phyloP scores from a whole-genome alignment of 2,329 filamentous ascomycete genomes.

The Pseudophaeomoniella oleicola region DNA sequence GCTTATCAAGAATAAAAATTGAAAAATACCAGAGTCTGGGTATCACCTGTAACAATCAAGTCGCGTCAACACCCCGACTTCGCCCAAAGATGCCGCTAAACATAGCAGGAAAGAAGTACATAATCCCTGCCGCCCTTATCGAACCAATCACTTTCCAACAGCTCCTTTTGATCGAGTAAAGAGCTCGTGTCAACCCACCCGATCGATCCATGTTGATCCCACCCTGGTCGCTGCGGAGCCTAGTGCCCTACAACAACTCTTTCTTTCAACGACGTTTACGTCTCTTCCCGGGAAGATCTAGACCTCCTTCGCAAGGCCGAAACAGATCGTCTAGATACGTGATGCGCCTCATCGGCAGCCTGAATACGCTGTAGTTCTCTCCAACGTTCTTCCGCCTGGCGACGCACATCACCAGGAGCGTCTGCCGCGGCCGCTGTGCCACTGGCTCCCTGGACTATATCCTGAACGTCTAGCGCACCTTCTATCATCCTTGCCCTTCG shows the following conservation, averaged over 20 bases:
- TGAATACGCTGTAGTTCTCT: not conserved
- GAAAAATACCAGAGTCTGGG: no score
- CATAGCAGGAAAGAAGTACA: conserved; percentile 1
- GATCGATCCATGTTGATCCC: no score
- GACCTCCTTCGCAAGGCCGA: not conserved
- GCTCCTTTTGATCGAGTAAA: not conserved
- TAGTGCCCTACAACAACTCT: no score
- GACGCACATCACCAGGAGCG: not conserved
- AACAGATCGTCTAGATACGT: not conserved
- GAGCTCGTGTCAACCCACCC: not conserved
- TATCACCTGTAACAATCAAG: no score
- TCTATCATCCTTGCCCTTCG: conserved; percentile 14
- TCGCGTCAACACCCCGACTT: no score
- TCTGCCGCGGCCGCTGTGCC: not conserved
- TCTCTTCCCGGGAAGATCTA: not conserved
- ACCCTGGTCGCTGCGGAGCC: no score
- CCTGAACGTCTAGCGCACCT: conserved; percentile 7
- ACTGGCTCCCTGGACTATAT: conserved; percentile 3
- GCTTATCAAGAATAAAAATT: no score
- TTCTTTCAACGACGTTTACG: no score
- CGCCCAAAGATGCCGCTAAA: conserved; percentile 3
- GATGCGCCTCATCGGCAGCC: not conserved
- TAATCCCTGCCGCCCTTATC: not conserved
- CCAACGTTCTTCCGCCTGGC: not conserved
- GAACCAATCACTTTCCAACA: not conserved